phyloP scores from a whole-genome alignment of 805 yeast genomes.

The Priceomyces haplophilus region DNA sequence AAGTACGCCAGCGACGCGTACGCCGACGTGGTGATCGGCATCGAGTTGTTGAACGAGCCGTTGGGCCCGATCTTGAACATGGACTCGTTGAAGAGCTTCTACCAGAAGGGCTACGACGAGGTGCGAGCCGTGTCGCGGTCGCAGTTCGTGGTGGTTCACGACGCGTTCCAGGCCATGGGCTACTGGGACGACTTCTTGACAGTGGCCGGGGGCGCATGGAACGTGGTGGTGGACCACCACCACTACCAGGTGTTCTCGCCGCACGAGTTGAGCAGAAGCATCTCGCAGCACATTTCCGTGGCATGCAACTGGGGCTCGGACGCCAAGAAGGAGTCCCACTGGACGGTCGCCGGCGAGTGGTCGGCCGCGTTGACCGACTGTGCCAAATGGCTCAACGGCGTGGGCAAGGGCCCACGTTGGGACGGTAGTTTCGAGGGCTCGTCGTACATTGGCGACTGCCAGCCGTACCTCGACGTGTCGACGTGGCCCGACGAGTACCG shows the following conservation, averaged over 20 bases:
- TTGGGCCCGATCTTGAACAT: conserved; percentile 67
- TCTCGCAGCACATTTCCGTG: conserved; percentile 57
- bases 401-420: conserved; percentile 75
- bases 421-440: conserved; percentile 54
- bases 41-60: conserved; percentile 88
- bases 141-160: conserved; percentile 70
- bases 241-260: conserved; percentile 81
- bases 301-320: conserved; percentile 32
- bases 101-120: conserved; percentile 57
- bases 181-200: conserved; percentile 62
- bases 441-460: conserved; percentile 63
- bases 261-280: conserved; percentile 53
- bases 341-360: conserved; percentile 87
- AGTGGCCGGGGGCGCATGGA: conserved; percentile 36
- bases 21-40: conserved; percentile 73
- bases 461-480: conserved; percentile 18
- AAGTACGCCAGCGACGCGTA: conserved; percentile 64
- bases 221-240: conserved; percentile 82
- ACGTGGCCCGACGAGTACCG: conserved; percentile 62
- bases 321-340: conserved; percentile 53
- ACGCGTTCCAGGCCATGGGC: conserved; percentile 64
- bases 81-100: conserved; percentile 57
- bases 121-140: conserved; percentile 54
- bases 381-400: conserved; percentile 85
- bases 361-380: conserved; percentile 92